Conservation (phyloP, 805 yeast species). For the Metschnikowia reukaufii region DNA sequence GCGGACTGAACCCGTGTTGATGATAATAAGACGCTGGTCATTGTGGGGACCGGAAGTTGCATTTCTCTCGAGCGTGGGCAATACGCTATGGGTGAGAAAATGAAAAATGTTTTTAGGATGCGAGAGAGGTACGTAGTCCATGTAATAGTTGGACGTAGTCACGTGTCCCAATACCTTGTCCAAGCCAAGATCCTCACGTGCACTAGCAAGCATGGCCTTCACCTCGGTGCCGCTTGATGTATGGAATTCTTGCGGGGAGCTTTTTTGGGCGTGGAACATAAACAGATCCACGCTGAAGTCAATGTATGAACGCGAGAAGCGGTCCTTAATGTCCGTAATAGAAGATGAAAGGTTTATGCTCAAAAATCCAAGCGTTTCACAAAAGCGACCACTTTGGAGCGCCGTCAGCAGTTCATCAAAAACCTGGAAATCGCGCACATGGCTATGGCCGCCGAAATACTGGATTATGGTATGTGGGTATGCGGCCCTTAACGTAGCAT, state of each 20-base stretch:
- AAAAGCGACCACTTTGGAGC: constrained; percentile 88
- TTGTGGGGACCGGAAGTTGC: constrained; percentile 10
- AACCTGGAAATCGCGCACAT: constrained; percentile 77
- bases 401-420: constrained; percentile 70
- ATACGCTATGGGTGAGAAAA: constrained; percentile 55
- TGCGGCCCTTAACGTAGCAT: constrained; percentile 49
- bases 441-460: constrained; percentile 93
- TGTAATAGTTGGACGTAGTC: constrained; percentile 56
- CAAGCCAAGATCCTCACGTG: constrained; percentile 52
- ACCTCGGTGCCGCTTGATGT: constrained; percentile 55
- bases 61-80: constrained; percentile 45
- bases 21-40: constrained; percentile 49
- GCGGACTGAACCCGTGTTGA: constrained; percentile 86
- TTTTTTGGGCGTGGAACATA: constrained; percentile 53
- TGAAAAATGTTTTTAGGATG: constrained; percentile 53
- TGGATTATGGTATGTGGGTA: constrained; percentile 71
- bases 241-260: constrained; percentile 37
- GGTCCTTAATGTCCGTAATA: constrained; percentile 14
- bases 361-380: constrained; percentile 91
- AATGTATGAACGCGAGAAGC: constrained; percentile 64
- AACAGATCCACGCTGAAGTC: constrained; percentile 81
- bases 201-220: constrained; percentile 41
- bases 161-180: constrained; percentile 63
- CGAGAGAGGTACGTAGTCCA: constrained; percentile 61
- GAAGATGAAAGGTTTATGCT: constrained; percentile 45